phyloP scores from a whole-genome alignment of 2,329 filamentous ascomycete genomes.

The Talaromyces sp. region DNA sequence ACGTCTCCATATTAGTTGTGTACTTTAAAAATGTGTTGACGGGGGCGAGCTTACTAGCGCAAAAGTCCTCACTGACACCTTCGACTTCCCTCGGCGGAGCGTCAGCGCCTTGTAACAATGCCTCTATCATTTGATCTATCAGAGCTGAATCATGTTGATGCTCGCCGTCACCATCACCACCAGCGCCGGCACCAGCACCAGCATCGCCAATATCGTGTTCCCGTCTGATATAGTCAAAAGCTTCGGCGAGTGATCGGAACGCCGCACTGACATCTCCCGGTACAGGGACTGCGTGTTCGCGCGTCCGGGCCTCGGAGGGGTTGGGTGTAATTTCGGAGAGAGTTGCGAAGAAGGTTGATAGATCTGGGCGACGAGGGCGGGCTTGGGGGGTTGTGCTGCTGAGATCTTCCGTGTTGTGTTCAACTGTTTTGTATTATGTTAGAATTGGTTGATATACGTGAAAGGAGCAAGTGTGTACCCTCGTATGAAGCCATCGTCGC shows the following conservation, averaged over 20 bases:
- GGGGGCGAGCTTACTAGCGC: slow-evolving; percentile 43
- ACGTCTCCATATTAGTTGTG: not conserved
- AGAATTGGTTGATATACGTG: too few relatives aligned
- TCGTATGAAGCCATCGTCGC: slow-evolving; percentile 41
- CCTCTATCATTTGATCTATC: slow-evolving; percentile 54
- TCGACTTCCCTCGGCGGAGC: slow-evolving; percentile 58
- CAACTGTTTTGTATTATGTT: slow-evolving; percentile 28
- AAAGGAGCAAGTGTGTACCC: slow-evolving; percentile 24
- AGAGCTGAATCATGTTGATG: slow-evolving; percentile 27
- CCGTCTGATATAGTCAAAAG: slow-evolving; percentile 56
- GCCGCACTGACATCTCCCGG: slow-evolving; percentile 60
- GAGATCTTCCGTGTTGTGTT: slow-evolving; percentile 40
- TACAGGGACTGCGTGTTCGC: slow-evolving; percentile 57
- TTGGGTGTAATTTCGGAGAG: slow-evolving; percentile 57
- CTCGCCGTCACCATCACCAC: slow-evolving; percentile 27
- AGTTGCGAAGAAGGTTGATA: slow-evolving; percentile 62
- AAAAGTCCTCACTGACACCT: slow-evolving; percentile 60
- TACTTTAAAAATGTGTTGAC: not conserved
- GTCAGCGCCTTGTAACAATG: slow-evolving; percentile 54
- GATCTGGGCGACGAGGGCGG: slow-evolving; percentile 56
- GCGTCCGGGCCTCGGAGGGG: slow-evolving; percentile 46
- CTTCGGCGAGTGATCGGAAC: slow-evolving; percentile 59
- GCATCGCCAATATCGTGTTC: slow-evolving; percentile 31
- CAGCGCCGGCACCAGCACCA: slow-evolving; percentile 34
- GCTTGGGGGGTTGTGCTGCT: slow-evolving; percentile 25